Conservation (phyloP, 2,329 filamentous ascomycete species). For the Diplodia corticola region DNA sequence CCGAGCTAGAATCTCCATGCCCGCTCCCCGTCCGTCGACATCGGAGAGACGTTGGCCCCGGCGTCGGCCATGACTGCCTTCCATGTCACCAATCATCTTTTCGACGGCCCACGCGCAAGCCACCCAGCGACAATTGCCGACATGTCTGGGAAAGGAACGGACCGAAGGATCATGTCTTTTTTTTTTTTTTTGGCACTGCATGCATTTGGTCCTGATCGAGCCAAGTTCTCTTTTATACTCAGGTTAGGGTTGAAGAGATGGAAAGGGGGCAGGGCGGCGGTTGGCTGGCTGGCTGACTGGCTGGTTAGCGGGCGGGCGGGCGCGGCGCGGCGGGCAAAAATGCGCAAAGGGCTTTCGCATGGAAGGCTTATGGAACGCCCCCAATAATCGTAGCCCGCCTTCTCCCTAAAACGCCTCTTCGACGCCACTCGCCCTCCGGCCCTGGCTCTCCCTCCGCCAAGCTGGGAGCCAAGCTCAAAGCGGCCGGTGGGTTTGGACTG, state of each 20-base stretch:
- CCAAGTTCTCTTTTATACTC: too few relatives aligned
- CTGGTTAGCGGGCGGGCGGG: too few relatives aligned
- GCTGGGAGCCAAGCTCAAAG: slow-evolving; percentile 1
- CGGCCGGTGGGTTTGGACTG: background rate
- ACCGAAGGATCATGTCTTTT: background rate
- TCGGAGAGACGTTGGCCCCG: background rate
- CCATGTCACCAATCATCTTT: too few relatives aligned
- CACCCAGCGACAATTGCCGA: slow-evolving; percentile 20
- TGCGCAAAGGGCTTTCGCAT: background rate
- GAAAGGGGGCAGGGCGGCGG: too few relatives aligned
- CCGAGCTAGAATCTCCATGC: background rate
- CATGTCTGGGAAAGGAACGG: background rate
- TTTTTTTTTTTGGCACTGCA: background rate
- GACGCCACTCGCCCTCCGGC: background rate
- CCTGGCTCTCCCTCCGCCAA: background rate
- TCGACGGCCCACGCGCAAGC: slow-evolving; percentile 10
- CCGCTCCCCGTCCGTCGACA: background rate
- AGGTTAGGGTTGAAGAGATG: background rate
- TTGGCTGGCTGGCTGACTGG: too few relatives aligned
- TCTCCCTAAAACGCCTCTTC: background rate
- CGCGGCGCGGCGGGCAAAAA: background rate
- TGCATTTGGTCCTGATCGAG: too few relatives aligned
- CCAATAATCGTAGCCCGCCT: background rate
- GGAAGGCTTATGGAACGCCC: background rate
- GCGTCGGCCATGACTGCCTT: too few relatives aligned